Evolutionary conservation across 2,329 filamentous ascomycete genomes (phyloP), one percentile per base, ranked within the genome.

Genomic region (Sclerotiophoma versabilis): DNA sequence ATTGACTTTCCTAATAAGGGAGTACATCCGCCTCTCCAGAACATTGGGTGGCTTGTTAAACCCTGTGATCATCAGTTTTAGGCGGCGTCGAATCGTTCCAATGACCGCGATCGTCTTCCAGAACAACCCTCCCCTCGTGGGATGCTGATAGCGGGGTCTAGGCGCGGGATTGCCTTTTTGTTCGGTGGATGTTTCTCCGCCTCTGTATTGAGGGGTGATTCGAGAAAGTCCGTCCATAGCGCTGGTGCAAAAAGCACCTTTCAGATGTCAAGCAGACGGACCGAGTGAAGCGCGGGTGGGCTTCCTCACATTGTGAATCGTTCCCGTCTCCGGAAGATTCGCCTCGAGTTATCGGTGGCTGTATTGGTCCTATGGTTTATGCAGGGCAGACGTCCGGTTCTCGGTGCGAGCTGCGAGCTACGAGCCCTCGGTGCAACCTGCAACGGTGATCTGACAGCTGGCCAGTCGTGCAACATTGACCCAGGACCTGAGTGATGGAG

Each of bases 101-200:
- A 33, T 49, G 44, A 49, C 38, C 45, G 39, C 52, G 29, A 37
- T 47, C 46, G 25, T 27, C 36, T 55, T 55, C 41, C 52, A 55
- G 52, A 55, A 50, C 46, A 36, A 36, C 30, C n/a, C 17, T 36
- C 32, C 22, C 32, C 53, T 56, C 41, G 47, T 51, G 41, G 53
- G 46, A 54, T 43, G 45, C 51, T 44, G 30, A 45, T 19, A 25
- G 30, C 36, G 46, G 46, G 51, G 42, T 50, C 53, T 38, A 50
- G 53, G 47, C 53, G 53, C 47, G 42, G 46, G 53, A 46, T 55
- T 46, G 37, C 30, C 39, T 29, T 27, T 30, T 15, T 42, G 15
- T 29, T 50, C 52, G 52, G 52, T 45, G 47, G n/a, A 20, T 51
- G 23, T 50, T 56, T 47, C 37, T 56, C 53, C 53, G 53, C 42